Base-by-base conservation (phyloP, 257 asterid species). In the Nyctanthes arbortristis region DNA sequence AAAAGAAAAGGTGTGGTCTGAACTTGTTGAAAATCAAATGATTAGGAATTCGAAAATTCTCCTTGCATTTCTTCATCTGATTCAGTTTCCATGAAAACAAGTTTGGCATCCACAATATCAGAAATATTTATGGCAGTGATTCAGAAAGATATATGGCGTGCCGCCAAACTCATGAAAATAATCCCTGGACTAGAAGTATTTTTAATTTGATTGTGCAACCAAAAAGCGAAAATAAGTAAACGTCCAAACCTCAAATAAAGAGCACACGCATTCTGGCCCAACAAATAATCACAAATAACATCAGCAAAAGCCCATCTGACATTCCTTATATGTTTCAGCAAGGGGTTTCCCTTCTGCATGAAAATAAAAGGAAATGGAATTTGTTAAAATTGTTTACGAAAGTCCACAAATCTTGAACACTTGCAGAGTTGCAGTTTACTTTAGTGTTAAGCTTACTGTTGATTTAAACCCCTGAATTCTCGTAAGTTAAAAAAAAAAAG, bases 261-360 rank as follows among this genome's bases (percentile, higher is more conserved):
- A 68, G 96, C 97, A 73, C 96, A 89, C 6, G 96, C 33, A 77
- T 80, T 91, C 69, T 78, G 94, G 24, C 99, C 96, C 83, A 93
- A 59, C 75, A 88, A 68, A 79, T 85, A 93, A 82, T 93, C 99
- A 36, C 93, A 84, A 47, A 86, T 85, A 58, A 91, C 61, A 67
- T 93, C 97, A 64, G 94, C 93, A 67, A 91, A 93, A 61, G 81
- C 87, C 96, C 99, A 93, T 74, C 95, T 83, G 45, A 86, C 97
- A 47, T 93, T 93, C 81, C 97, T 82, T 73, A 93, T 89, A 76
- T 93, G 96, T 81, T 93, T 93, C 61, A 93, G 93, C 79, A 91
- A 77, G 36, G 99, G 97, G 81, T 93, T 93, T 36, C 99, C 99
- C 78, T 89, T 93, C 99, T 93, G 95, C 90, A 87, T 28, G 29